Conservation (phyloP, 2,329 filamentous ascomycete genomes). For the Clonostachys rosea region DNA sequence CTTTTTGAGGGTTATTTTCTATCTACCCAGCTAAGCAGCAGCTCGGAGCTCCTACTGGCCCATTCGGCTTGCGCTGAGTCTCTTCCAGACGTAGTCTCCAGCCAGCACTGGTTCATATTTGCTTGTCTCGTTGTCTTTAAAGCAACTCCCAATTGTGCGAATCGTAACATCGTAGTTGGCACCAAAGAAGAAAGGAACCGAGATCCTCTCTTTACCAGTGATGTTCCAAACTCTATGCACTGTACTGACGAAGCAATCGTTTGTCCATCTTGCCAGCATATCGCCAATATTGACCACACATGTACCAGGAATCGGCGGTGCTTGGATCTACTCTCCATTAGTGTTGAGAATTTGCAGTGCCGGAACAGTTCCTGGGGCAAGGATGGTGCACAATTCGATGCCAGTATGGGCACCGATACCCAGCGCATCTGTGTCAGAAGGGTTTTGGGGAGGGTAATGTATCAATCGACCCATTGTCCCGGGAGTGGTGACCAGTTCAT, state of each 20-base stretch:
- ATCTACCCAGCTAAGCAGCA: neutral
- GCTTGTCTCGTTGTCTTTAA: slow-evolving; percentile 35
- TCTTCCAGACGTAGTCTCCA: neutral
- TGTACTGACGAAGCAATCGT: slow-evolving; percentile 25
- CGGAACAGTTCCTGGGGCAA: slow-evolving; percentile 29
- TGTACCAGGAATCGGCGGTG: slow-evolving; percentile 69
- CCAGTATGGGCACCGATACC: slow-evolving; percentile 1
- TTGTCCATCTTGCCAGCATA: slow-evolving; percentile 81
- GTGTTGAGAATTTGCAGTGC: slow-evolving; percentile 43
- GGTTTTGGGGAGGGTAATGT: slow-evolving; percentile 9
- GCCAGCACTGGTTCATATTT: slow-evolving; percentile 34
- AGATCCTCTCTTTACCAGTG: slow-evolving; percentile 33
- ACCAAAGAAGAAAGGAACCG: slow-evolving; percentile 53
- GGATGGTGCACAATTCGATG: slow-evolving; percentile 20
- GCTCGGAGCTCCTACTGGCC: neutral
- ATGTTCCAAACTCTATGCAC: slow-evolving; percentile 22
- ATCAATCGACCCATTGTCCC: slow-evolving; percentile 15
- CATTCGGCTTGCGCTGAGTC: neutral
- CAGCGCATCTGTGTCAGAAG: neutral
- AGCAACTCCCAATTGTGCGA: slow-evolving; percentile 41
- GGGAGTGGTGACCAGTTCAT: slow-evolving; percentile 8
- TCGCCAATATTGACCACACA: slow-evolving; percentile 90
- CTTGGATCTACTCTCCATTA: slow-evolving; percentile 42
- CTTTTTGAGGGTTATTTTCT: no score
- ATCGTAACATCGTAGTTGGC: slow-evolving; percentile 48